phyloP scores from a whole-genome alignment of 2,329 filamentous ascomycete species.

The Fusarium pilosicola region DNA sequence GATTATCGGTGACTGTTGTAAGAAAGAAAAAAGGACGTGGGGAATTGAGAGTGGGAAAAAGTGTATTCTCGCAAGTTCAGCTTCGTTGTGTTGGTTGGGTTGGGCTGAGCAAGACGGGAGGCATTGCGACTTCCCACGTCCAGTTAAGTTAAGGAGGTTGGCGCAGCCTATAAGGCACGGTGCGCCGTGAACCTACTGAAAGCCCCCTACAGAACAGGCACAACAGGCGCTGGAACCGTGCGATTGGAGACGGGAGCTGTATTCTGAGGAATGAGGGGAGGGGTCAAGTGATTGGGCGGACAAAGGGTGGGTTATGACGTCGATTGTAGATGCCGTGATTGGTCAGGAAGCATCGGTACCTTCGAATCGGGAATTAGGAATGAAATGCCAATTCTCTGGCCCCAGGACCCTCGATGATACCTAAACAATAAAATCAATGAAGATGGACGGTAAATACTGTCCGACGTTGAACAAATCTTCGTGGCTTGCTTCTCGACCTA shows the following conservation, averaged over 20 bases:
- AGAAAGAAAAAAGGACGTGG: background rate
- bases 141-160: background rate
- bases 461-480: background rate
- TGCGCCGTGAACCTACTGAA: background rate
- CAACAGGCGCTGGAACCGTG: constrained; percentile 11
- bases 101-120: background rate
- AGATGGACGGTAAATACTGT: background rate
- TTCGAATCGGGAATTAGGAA: constrained; percentile 2
- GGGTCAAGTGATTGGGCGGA: constrained; percentile 32
- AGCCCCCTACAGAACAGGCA: constrained; percentile 1
- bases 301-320: constrained; percentile 39
- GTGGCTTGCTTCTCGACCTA: background rate
- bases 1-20: background rate
- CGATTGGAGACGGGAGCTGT: background rate
- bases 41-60: background rate
- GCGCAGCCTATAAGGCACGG: background rate
- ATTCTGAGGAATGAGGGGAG: constrained; percentile 33
- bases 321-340: constrained; percentile 26
- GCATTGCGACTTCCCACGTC: constrained; percentile 11
- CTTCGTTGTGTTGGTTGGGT: constrained; percentile 5
- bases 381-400: background rate
- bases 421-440: background rate
- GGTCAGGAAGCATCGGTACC: constrained; percentile 7
- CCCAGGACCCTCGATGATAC: background rate
- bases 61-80: constrained; percentile 25